Conservation (phyloP, 352 stramenopile species). For the Plasmopara muralis region DNA sequence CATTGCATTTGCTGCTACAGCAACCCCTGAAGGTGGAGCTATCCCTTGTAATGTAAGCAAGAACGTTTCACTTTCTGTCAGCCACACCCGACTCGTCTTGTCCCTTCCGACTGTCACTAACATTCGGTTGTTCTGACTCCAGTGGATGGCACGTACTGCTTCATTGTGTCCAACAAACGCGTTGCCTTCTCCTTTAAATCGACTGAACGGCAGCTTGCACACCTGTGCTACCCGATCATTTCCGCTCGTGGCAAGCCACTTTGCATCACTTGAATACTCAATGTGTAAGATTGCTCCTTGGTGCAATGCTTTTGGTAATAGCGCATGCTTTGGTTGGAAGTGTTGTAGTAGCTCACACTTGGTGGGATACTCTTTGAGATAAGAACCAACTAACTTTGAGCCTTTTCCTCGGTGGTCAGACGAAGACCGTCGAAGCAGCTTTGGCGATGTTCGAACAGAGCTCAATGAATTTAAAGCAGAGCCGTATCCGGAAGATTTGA, state of each 20-base stretch:
- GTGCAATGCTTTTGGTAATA: constrained; percentile 51
- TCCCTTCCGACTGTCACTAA: constrained; percentile 63
- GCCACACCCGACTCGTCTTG: constrained; percentile 65
- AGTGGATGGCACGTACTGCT: constrained; percentile 54
- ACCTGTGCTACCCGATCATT: constrained; percentile 3
- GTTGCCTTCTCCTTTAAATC: constrained; percentile 57
- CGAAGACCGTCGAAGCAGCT: no score
- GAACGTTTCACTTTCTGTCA: constrained; percentile 47
- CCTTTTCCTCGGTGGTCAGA: no score
- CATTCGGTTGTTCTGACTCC: constrained; percentile 69
- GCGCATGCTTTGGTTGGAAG: constrained; percentile 46
- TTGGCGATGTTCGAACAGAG: no score
- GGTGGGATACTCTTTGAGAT: no score
- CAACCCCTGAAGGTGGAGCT: constrained; percentile 23
- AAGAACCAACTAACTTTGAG: no score
- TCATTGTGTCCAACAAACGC: constrained; percentile 68
- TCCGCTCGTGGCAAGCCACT: constrained; percentile 60
- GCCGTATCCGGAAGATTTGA: constrained; percentile 20
- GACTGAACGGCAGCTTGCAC: constrained; percentile 26
- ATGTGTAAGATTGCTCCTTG: constrained; percentile 61
- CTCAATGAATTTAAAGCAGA: no score
- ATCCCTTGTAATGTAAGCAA: constrained; percentile 53
- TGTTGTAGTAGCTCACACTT: constrained; percentile 32
- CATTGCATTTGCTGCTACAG: constrained; percentile 24
- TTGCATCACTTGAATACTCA: constrained; percentile 74